These are phyloP conservation scores for Aurifilum marmelostoma DNA, from an alignment of 2,329 filamentous ascomycete genomes.

Conservation along the genomic window DNA sequence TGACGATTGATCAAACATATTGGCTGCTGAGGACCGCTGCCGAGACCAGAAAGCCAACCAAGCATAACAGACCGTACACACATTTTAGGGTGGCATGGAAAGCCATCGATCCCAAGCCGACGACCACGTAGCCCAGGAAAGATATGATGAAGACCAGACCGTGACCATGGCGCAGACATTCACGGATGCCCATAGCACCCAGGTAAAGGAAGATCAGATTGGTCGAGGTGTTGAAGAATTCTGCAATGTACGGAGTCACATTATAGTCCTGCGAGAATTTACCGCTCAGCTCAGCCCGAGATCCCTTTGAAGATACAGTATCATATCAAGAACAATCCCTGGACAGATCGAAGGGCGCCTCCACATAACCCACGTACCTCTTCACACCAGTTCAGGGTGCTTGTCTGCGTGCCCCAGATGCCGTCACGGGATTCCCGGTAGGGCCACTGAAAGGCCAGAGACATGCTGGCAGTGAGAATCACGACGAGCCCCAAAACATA, in stretches of 20 bases:
- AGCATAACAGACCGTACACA: conserved; percentile 48
- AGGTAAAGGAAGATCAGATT: conserved; percentile 82
- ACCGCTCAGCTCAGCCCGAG: too few species aligned
- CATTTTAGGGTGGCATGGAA: conserved; percentile 62
- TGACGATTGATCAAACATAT: conserved; percentile 17
- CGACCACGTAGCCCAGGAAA: conserved; percentile 56
- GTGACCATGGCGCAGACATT: conserved; percentile 73
- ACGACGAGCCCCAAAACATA: conserved; percentile 11
- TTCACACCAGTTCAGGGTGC: conserved; percentile 46
- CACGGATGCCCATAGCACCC: conserved; percentile 73
- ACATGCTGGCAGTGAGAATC: conserved; percentile 19
- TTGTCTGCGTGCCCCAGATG: conserved; percentile 43
- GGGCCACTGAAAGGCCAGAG: conserved; percentile 36
- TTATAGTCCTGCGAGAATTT: conserved; percentile 33
- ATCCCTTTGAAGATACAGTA: too few species aligned
- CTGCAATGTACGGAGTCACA: conserved; percentile 42
- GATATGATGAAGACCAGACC: conserved; percentile 74
- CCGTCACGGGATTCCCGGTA: conserved; percentile 43
- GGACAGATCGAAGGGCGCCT: not conserved
- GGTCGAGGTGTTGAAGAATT: conserved; percentile 66
- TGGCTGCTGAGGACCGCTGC: not conserved
- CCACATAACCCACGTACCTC: conserved; percentile 35
- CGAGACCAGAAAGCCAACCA: not conserved
- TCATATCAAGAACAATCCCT: not conserved
- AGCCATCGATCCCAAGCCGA: conserved; percentile 59